Conservation (phyloP, 2,329 filamentous ascomycete species). For the Cercospora zeae-maydis region DNA sequence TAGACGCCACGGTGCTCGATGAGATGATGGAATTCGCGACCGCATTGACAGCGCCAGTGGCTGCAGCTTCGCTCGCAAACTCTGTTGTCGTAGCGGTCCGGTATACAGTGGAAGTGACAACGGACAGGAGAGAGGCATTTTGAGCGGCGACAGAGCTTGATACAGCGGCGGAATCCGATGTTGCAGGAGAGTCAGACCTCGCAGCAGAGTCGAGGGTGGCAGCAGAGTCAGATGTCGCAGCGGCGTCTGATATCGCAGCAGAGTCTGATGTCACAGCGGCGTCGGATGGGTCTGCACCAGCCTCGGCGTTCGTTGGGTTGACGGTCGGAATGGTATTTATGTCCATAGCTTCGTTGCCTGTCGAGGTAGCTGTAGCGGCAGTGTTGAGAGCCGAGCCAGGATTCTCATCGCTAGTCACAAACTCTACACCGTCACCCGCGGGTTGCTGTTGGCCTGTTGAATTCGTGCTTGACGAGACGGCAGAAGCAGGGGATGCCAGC, state of each 20-base stretch:
- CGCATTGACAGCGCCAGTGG: neutral
- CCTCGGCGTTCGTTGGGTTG: neutral
- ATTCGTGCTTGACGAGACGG: neutral
- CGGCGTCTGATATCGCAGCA: too few relatives aligned
- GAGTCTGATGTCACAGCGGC: too few relatives aligned
- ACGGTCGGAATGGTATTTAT: neutral
- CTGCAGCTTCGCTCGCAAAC: neutral
- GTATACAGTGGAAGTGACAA: neutral
- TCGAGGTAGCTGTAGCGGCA: neutral
- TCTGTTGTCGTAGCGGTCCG: neutral
- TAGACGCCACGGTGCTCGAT: neutral
- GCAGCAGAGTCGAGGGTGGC: too few relatives aligned
- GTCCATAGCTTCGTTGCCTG: conserved; percentile 1
- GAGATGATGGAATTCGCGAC: neutral
- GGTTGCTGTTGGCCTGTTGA: neutral
- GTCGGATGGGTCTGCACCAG: neutral
- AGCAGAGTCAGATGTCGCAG: too few relatives aligned
- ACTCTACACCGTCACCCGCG: neutral
- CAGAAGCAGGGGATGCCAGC: neutral
- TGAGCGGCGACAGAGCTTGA: neutral
- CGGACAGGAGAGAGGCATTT: neutral
- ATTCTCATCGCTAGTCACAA: neutral
- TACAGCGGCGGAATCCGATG: neutral
- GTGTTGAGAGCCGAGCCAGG: neutral
- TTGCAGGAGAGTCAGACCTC: neutral